Base-by-base conservation (phyloP, 2,329 filamentous ascomycete genomes). In the Nothophoma quercina region DNA sequence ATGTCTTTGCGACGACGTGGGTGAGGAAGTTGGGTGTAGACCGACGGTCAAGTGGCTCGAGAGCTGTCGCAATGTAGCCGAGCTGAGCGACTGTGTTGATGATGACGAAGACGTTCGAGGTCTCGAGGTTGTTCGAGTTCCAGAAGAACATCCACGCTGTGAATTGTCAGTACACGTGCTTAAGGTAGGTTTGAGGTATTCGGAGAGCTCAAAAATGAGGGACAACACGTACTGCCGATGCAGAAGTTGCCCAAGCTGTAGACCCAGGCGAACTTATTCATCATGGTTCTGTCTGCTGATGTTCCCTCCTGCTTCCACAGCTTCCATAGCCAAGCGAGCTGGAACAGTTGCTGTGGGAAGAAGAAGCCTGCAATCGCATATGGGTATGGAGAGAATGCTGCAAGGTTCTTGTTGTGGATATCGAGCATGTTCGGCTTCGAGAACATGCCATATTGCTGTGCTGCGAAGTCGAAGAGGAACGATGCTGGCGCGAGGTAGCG, bases 71-170 rank as follows among this genome's bases (percentile, higher is more conserved):
- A 15, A 84, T 75, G 67, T 84, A 86, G 62, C 74, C 80, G 3
- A 86, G 72, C 63, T 86, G 83, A 1, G 78, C 71, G 25, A 83
- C 55, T 13, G 81, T 82, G 63, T 86, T 86, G 39, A 81, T 68
- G 16, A 80, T 67, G 33, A 86, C 83, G 59, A 85, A 85, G 25
- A 83, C 58, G 60, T 86, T 84, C 21, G 80, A 74, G 0, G 77
- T 77, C 47, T 79, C 77, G 5, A 86, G 75, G 18, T 78, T 64
- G 3, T 78, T 76, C 1, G 75, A 60, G 60, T 86, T 85, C 83
- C 83, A 86, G 73, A 85, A 85, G 60, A 86, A 78, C 83, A 86
- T 85, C 83, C 83, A 85, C 3, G 78, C 77, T 78, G 33, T 4
- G 1, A 8, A 2, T 16, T 12, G 7, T 51, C 18, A 50, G 39